A percentile compares a stretch with the other conserved stretches of the same genome.
phyloP scores from a whole-genome alignment of 306 rosid species.

The Fagus sylvatica region DNA sequence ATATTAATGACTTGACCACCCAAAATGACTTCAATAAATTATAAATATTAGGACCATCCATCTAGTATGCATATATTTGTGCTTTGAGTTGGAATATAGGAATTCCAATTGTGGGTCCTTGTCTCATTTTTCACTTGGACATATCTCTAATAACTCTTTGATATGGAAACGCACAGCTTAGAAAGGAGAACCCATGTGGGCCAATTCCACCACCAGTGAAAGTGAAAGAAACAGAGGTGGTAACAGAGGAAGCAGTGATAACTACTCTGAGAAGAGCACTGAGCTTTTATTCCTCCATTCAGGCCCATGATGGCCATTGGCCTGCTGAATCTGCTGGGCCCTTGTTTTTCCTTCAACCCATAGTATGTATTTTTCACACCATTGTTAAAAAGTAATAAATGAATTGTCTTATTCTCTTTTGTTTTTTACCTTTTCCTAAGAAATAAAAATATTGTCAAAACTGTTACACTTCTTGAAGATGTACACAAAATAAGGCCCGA shows the following conservation, averaged over 20 bases:
- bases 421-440: too few relatives aligned
- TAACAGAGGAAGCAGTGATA: slow-evolving; percentile 38
- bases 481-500: too few relatives aligned
- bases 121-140: not conserved
- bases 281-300: slow-evolving; percentile 53
- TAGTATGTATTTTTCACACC: slow-evolving; percentile 29
- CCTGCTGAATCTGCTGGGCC: slow-evolving; percentile 71
- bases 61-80: not conserved
- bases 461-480: too few relatives aligned
- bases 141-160: not conserved
- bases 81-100: not conserved
- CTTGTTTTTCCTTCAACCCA: slow-evolving; percentile 54
- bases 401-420: too few relatives aligned
- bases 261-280: slow-evolving; percentile 48
- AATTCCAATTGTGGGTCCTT: not conserved
- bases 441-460: too few relatives aligned
- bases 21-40: not conserved
- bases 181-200: slow-evolving; percentile 40
- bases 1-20: not conserved
- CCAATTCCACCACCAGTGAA: slow-evolving; percentile 31
- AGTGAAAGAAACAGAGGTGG: slow-evolving; percentile 30
- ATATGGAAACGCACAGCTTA: slow-evolving; percentile 29
- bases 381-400: too few relatives aligned
- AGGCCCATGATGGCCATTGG: slow-evolving; percentile 78
- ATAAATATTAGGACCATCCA: not conserved